Evolutionary conservation across 2,329 filamentous ascomycete species (phyloP), one percentile per base, ranked within the genome.

Genomic region (Lachnellula arida): DNA sequence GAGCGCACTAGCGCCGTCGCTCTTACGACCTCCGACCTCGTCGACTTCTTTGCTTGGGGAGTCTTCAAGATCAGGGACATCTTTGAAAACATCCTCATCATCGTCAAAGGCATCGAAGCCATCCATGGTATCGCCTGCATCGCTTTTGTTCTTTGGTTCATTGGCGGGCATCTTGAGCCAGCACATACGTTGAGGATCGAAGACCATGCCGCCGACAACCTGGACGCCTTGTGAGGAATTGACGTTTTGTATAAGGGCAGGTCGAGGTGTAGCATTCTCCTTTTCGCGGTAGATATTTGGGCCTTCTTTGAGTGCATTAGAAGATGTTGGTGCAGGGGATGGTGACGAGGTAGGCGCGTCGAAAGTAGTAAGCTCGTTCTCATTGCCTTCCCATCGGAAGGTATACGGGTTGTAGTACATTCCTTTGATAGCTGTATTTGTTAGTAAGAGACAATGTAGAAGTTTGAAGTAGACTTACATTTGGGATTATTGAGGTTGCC

Each of bases 151-250:
- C 50, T 76, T 76, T 70, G 32, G 57, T 46, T 42, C 55, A 52
- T 59, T 78, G 70, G 76, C 72, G 47, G 79, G 77, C 59, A 94
- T 78, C 72, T 96, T 97, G 55, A 97, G 80, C 94, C 94, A 99
- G 71, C 91, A 95, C 93, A 99, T 97, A 65, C 90, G 90, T 60
- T 91, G 87, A 3, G 94, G 94, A 69, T 99, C 94, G 70, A 97
- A 99, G 9, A 97, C 88, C 94, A 99, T 99, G 64, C 91, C 91
- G n/a, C 91, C 89, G 56, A 97, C 91, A 37, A 97, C 88, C 73
- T 97, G 92, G 14, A 96, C 88, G 59, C 91, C 92, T 67, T 93
- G 89, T 59, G 87, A 86, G 4, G 86, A 81, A 53, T 88, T 89
- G 62, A 97, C 89, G 63, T 96, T 94, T 48, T 91, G 91, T 66